Conservation (phyloP, 208 protist species). For the Acanthamoeba healyi region DNA sequence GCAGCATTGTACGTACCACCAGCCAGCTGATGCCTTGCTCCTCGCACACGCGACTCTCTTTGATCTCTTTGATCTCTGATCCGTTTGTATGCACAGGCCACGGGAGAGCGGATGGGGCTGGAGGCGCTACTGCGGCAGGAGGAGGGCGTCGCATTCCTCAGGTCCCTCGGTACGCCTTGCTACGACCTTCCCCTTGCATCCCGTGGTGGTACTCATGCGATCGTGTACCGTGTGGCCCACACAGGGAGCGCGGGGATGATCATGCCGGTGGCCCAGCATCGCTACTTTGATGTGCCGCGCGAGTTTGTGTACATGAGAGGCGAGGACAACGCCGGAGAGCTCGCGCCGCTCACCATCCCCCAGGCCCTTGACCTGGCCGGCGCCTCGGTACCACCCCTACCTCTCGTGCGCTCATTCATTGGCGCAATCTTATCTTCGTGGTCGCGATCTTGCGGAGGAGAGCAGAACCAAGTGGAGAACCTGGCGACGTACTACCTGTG, state of each 20-base stretch:
- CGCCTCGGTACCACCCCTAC: neutral
- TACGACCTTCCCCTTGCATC: too few species aligned
- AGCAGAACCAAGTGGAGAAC: neutral
- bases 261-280: neutral
- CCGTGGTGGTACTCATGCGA: neutral
- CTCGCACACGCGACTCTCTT: too few species aligned
- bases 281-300: neutral
- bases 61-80: too few species aligned
- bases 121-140: slow-evolving; percentile 21
- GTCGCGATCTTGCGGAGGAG: too few species aligned
- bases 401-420: neutral
- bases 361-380: neutral
- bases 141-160: neutral
- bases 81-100: neutral
- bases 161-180: neutral
- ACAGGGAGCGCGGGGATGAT: slow-evolving; percentile 28
- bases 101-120: slow-evolving; percentile 12
- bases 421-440: neutral
- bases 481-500: neutral
- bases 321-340: neutral
- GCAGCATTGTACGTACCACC: neutral
- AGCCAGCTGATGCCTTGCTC: too few species aligned
- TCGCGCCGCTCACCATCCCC: neutral
- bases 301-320: slow-evolving; percentile 1
- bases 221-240: neutral